Base-by-base conservation (phyloP, 805 yeast genomes). In the Hermanozyma aechmeae region DNA sequence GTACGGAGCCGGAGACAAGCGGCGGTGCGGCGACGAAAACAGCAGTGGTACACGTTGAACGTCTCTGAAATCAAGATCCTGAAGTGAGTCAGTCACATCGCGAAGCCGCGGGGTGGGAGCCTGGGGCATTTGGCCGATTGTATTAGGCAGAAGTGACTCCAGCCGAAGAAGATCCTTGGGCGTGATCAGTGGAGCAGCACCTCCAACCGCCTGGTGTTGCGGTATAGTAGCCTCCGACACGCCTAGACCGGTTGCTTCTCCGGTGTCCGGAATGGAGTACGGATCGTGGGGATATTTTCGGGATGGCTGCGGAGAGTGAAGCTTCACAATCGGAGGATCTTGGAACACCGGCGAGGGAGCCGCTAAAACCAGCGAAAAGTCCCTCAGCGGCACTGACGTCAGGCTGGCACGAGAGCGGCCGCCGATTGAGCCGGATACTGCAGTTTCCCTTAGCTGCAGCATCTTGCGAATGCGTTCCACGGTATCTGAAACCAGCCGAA, bases 401-500 rank as follows among this genome's bases (percentile, higher is more conserved):
- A 6, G 6, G 20, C 10, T 17, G 20, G 9, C 20, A 6, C 9
- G 9, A 17, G 9, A 7, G 20, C 20, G 9, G 20, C 20, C 10
- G 20, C 20, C 20, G 9, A 17, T 6, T 7, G 6, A 10, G 20
- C 20, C 9, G 20, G 6, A n/a, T n/a, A n/a, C n/a, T n/a, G n/a
- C n/a, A n/a, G n/a, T n/a, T n/a, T n/a, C n/a, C n/a, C n/a, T n/a
- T n/a, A n/a, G n/a, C n/a, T n/a, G n/a, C n/a, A n/a, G n/a, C n/a
- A n/a, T n/a, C n/a, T 17, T 10, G 20, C 20, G 5, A 5, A 20
- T 8, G 9, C 10, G 22, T 5, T 5, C 51, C 2, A 85, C 67
- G 0, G 92, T 79, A 20, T 75, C 74, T 15, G 66, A 58, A 3
- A 87, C 82, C 2, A 79, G 62, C 21, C 61, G 54, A 16, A 81